Evolutionary conservation across 179 eudicot genomes (phyloP).

Genomic region (Vitellaria paradoxa): DNA sequence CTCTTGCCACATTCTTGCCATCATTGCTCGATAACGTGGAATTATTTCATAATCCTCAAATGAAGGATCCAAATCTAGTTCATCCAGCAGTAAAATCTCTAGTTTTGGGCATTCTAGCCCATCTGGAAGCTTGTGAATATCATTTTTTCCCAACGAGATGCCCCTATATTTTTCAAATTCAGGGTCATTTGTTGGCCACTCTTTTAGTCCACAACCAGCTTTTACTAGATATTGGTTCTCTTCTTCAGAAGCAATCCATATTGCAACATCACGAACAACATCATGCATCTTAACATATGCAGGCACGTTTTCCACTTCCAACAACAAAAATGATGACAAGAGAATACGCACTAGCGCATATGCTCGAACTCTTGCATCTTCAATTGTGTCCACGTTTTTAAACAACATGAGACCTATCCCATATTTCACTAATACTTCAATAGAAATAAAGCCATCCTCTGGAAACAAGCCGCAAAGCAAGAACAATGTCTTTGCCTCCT

Average conservation of each 20-base stretch:
- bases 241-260: constrained; percentile 32
- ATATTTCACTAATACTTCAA: constrained; percentile 35
- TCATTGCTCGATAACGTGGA: too few relatives aligned
- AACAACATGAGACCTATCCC: constrained; percentile 34
- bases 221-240: constrained; percentile 36
- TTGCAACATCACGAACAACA: constrained; percentile 34
- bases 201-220: constrained; percentile 20
- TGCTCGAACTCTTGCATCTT: constrained; percentile 33
- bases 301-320: background rate
- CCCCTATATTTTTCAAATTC: background rate
- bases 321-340: constrained; percentile 28
- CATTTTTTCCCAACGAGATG: background rate
- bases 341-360: constrained; percentile 28
- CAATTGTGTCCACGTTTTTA: constrained; percentile 24
- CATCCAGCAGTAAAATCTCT: background rate
- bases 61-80: too few relatives aligned
- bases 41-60: too few relatives aligned
- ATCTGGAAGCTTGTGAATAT: background rate
- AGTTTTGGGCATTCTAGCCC: constrained; percentile 5
- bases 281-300: constrained; percentile 29
- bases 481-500: constrained; percentile 25
- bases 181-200: constrained; percentile 18
- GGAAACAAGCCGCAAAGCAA: constrained; percentile 36
- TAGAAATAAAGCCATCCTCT: constrained; percentile 33
- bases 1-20: too few relatives aligned